Base-by-base conservation (phyloP, 352 stramenopile genomes). In the Labyrinthula sp. region DNA sequence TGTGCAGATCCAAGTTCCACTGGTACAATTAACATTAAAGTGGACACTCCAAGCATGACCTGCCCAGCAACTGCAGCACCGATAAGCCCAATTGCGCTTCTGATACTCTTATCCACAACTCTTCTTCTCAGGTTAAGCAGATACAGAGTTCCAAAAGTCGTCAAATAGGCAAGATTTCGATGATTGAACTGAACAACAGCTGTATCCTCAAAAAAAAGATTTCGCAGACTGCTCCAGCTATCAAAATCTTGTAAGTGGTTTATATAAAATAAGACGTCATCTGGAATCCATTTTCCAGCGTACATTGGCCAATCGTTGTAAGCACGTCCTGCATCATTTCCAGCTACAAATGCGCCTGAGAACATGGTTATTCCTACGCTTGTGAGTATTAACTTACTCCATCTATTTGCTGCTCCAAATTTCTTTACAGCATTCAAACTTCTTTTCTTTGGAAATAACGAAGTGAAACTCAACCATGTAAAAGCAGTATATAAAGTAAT, bases 131-230 rank as follows among this genome's bases (percentile, higher is more conserved):
- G 43, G 27, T 45, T 47, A 5, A 64, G 56, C 64, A 89, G 65
- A 59, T 69, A 37, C 43, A 64, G 22, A 5, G 71, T 63, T n/a
- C n/a, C 18, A 12, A 68, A 17, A 2, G 54, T 14, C 8, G 45
- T 59, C 29, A 82, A 58, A 25, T 89, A 73, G 6, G 88, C 89
- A 15, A 98, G 70, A 10, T 93, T 29, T 28, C 89, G 76, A 60
- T 98, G 89, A 65, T 96, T 88, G 22, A 93, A 80, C 62, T 98
- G 89, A 47, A 98, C 89, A n/a, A 85, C 84, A 12, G 85, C 81
- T 38, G 89, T 90, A 60, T 95, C 96, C 59, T 97, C 86, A 56
- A 95, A 93, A 30, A 95, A 76, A 6, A 57, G 4, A 64, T 97
- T 97, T 40, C 69, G 70, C 60, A 81, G 91, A 54, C 65, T 73